Base-by-base conservation (phyloP, 1,284 basidiomycete species). In the Ustilago shanxiensis region DNA sequence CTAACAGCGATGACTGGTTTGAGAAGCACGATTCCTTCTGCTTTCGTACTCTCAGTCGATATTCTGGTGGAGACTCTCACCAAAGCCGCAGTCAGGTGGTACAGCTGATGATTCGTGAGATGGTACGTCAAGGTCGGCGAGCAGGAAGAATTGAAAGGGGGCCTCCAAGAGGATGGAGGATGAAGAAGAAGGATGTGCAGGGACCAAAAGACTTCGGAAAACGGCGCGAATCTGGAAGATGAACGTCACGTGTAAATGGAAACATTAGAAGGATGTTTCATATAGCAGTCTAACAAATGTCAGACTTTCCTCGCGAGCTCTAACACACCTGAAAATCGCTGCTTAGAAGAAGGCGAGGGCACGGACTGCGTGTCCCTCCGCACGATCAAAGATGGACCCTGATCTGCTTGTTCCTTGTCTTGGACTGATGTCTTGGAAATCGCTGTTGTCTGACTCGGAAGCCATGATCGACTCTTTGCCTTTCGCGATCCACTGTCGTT, bases 181-280 rank as follows among this genome's bases (percentile, higher is more conserved):
- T 56, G 53, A 44, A 44, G 45, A 53, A 33, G 45, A n/a, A 26
- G 47, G 54, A 54, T 54, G 51, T 33, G n/a, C 33, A 29, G 47
- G 13, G 16, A 14, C 9, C 28, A n/a, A 26, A 56, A 44, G 47
- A 13, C 54, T 44, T 64, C 61, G 61, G 61, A 64, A 64, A 64
- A 64, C 61, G 61, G 61, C 61, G 54, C 61, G 47, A 57, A 57
- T 41, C 35, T 51, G 31, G 39, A 50, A 54, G 49, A 39, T 31
- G 28, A 7, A 28, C 45, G 54, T 64, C 61, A 64, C 61, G 61
- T 64, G 61, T 51, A 14, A 24, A 16, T 18, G 14, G n/a, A 44
- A 49, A 20, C 37, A 10, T 41, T 16, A 14, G 41, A 20, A 20
- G 41, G 41, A 20, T 44, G 41, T 44, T 44, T 20, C 18, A n/a